Percentiles rank a stretch among this genome's conserved stretches.
Conservation (phyloP, 148 eudicot genomes). For the Spergularia bocconei region DNA sequence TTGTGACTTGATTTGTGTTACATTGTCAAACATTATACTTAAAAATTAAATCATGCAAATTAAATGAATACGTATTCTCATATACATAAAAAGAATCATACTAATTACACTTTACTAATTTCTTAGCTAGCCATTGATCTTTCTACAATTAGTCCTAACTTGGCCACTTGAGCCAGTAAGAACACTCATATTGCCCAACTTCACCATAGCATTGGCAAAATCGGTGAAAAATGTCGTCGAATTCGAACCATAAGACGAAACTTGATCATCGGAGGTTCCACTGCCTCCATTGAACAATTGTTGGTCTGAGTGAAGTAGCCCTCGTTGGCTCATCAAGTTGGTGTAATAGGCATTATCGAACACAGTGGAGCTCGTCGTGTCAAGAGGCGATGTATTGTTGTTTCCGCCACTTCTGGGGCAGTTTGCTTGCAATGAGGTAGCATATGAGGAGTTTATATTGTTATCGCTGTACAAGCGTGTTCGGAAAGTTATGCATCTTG, state of each 20-base stretch:
- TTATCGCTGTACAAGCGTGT: constrained; percentile 47
- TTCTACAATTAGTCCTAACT: constrained; percentile 60
- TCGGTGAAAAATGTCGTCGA: constrained; percentile 46
- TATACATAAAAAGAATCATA: no score
- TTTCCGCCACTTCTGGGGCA: constrained; percentile 53
- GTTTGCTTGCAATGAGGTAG: constrained; percentile 29
- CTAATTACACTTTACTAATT: not conserved
- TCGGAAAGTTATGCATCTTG: constrained; percentile 51
- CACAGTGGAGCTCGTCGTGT: constrained; percentile 35
- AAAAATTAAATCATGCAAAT: no score
- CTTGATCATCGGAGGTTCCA: constrained; percentile 55
- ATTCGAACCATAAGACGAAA: constrained; percentile 39
- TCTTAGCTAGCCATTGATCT: constrained; percentile 19
- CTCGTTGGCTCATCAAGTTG: constrained; percentile 35
- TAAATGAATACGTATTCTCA: no score
- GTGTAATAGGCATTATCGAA: constrained; percentile 58
- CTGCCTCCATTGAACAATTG: constrained; percentile 36
- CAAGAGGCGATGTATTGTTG: constrained; percentile 49
- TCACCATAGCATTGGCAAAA: constrained; percentile 55
- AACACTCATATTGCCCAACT: constrained; percentile 60
- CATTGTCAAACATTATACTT: no score
- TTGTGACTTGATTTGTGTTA: no score
- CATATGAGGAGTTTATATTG: constrained; percentile 53
- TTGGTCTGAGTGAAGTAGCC: constrained; percentile 71
- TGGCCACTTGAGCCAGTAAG: constrained; percentile 61